Evolutionary conservation across 2,329 filamentous ascomycete species (phyloP).

Genomic region (Arthrobotrys sinensis): DNA sequence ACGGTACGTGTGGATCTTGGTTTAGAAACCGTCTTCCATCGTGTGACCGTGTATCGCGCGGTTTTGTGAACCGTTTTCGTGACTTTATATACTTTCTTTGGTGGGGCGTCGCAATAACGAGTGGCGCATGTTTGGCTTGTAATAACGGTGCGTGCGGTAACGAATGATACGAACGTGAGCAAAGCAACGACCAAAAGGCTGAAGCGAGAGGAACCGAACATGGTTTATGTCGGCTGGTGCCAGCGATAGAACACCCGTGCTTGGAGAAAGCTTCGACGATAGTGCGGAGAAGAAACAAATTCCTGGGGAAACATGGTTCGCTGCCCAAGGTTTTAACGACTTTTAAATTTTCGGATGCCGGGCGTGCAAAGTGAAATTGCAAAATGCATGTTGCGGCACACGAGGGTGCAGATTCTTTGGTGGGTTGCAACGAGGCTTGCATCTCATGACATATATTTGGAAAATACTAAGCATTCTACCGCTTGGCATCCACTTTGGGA

Average conservation of each 20-base stretch:
- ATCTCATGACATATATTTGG: no score
- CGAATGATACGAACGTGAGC: constrained; percentile 28
- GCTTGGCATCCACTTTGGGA: no score
- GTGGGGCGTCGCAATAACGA: constrained; percentile 26
- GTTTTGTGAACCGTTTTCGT: constrained; percentile 34
- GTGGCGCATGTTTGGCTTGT: constrained; percentile 36
- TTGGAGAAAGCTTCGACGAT: no score
- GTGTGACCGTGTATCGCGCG: constrained; percentile 16
- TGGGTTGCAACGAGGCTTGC: no score
- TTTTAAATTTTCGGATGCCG: no score
- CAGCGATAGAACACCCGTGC: constrained; percentile 1
- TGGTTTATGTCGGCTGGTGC: not conserved
- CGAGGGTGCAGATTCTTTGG: no score
- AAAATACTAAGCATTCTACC: not conserved
- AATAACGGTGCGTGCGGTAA: constrained; percentile 32
- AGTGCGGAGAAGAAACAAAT: not conserved
- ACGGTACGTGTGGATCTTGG: constrained; percentile 21
- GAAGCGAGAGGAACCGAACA: constrained; percentile 21
- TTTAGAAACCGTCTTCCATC: constrained; percentile 34
- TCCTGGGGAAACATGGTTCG: no score
- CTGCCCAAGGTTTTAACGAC: no score
- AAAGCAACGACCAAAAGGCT: constrained; percentile 6
- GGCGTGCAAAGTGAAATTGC: no score
- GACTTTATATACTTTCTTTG: constrained; percentile 5
- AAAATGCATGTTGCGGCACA: no score